Base-by-base conservation (phyloP, 192 early-diverging fungal species). In the Coemansia sp. region DNA sequence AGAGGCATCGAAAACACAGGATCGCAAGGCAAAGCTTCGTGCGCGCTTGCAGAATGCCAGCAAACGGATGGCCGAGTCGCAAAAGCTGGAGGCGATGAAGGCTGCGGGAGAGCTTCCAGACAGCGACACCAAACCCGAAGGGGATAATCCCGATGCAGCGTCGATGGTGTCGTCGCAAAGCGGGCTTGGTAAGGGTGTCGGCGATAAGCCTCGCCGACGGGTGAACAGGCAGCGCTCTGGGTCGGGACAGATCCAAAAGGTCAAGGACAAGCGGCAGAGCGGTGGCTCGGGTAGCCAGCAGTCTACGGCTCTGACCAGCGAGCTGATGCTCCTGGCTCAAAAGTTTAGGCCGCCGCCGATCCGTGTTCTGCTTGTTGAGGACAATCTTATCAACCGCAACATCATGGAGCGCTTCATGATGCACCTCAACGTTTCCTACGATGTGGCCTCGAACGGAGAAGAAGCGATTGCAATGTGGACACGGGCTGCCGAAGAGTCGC, bases 381-480 rank as follows among this genome's bases (percentile, higher is more conserved):
- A 94, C 72, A 94, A 92, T 61, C 60, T 83, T 53, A 86, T 94
- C 67, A 92, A 92, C 71, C 88, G 89, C 51, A 83, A 75, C 11
- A 89, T 94, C 70, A 74, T 94, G 68, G 83, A 83, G 63, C 85
- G 85, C 63, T 94, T 90, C 70, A 83, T 94, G 85, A 84, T 79
- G 43, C 88, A 88, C 58, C 87, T 88, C 55, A 85, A 88, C 39
- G 90, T 94, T 40, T 86, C 83, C 40, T 91, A 85, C 64, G 88
- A 88, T n/a, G 85, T 91, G 7, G 94, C 92, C 7, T 85, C 84
- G 11, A 91, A 94, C 68, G 94, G 94, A 38, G 81, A 86, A 67
- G 90, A 94, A 64, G 94, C 94, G 0, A 87, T 96, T 32, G 72
- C 85, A 8, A 94, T 90, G 76, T 96, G 92, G 91, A 76, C 85